Base-by-base conservation (phyloP, 192 early-diverging fungal genomes). In the Rhizophagus sp. region DNA sequence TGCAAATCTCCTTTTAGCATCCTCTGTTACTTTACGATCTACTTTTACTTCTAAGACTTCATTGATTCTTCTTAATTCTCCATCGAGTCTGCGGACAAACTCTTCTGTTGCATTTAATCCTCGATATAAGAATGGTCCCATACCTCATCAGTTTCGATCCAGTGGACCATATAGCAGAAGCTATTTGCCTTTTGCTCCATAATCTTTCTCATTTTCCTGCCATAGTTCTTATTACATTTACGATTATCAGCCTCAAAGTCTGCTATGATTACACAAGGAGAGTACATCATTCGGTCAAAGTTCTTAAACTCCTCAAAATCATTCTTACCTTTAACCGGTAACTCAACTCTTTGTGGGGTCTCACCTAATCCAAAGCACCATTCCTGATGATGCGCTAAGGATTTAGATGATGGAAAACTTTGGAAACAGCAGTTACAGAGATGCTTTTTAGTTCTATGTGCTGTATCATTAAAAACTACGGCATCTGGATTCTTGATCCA, bases 301-400 rank as follows among this genome's bases (percentile, higher is more conserved):
- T 68, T 73, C 13, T 73, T 73, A 24, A 73, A 73, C 39, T 73
- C 22, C 4, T 73, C 71, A 52, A 73, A 50, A 33, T 73, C 24
- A 73, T 73, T 73, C 17, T 25, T 13, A n/a, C 13, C 71, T 44
- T 73, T 73, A 4, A n/a, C 41, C 8, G 71, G 71, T 22, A 73
- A 50, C 6, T 33, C 44, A 49, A 73, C 19, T 73, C 49, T 73
- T 33, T 73, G 71, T 22, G 71, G 34, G 1, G 71, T 1, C 17
- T 73, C 41, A 2, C n/a, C 47, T 27, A 73, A 73, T 50, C 41
- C 9, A 10, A 49, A 73, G 12, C n/a, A 73, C 7, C 41, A 44
- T n/a, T 73, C 49, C 41, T 73, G 71, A 10, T 73, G 41, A 73
- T 73, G 2, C 1, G n/a, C 5, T 50, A 73, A 22, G 4, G 19